Base-by-base conservation (phyloP, 306 rosid genomes). In the Delonix regia region DNA sequence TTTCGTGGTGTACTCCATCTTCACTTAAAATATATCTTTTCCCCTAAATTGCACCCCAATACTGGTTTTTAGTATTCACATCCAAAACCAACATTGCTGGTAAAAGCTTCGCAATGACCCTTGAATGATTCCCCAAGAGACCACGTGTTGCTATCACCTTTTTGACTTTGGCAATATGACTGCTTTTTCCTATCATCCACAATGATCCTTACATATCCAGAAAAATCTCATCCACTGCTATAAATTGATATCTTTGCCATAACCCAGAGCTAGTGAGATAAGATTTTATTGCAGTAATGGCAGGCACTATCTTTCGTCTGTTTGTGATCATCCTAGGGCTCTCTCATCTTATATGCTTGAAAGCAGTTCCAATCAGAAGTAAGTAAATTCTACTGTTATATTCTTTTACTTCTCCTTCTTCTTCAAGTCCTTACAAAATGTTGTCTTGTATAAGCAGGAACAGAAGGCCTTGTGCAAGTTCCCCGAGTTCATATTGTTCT, bases 331-430 rank as follows among this genome's bases (percentile, higher is more conserved):
- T 86, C 36, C 81, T 92, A 9, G 86, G 86, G 44, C 67, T 92
- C 80, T 88, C 86, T 76, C 85, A 80, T 74, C 89, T 91, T 38
- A 18, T 82, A 24, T 76, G 73, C 87, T 83, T 86, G 55, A 86
- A 85, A 74, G 97, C 94, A 73, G 87, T 89, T 81, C 99, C 98
- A 39, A 76, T 83, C 66, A 85, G 97, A 38, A 66, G 71, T 66
- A 86, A 91, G 95, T 92, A 89, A 85, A 33, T 69, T 80, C 33
- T 38, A 6, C 59, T 27, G 16, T 10, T 39, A 19, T 64, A 18
- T 24, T 82, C 68, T 74, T 30, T 21, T 22, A 60, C 48, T 30
- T 27, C 62, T 53, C 69, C 61, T 5, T 73, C 28, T 61, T 60
- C 52, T 60, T 39, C 36, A 4, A 53, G 36, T 67, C 6, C 81